Evolutionary conservation across 2,329 filamentous ascomycete species (phyloP), one percentile per base, ranked within the genome.

Genomic region (Endoconidiophora polonica): DNA sequence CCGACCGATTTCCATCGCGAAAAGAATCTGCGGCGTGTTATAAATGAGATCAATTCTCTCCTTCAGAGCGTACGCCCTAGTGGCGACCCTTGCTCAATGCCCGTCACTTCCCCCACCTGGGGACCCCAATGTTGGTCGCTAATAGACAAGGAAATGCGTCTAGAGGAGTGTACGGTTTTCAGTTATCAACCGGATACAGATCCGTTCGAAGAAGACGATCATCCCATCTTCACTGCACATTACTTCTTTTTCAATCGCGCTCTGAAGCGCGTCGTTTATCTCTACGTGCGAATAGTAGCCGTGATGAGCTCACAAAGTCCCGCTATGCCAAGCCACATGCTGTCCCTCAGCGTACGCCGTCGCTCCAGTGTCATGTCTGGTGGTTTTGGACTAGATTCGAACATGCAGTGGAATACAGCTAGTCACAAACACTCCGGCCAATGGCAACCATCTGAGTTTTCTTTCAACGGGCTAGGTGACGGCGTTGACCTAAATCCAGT

Each of bases 161-260:
- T 96, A 41, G 81, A 84, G 57, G 82, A 93, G 57, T 98, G 91
- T 66, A 82, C 81, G 50, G 79, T 90, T 55, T 96, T 94, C 64
- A 83, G 82, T 50, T 98, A 94, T 66, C 77, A 83, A 47, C 91
- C 91, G 0, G 81, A 86, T 39, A 85, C 88, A 54, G 88, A 94
- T 60, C 86, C 87, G 0, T 94, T 93, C 59, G 83, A 88, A 58
- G 87, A 87, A 55, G 88, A 94, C 54, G 87, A 95, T 60, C 85
- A 86, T 54, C 83, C 88, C 7, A 88, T 98, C 55, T 98, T 90
- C 90, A 87, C 85, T 46, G 73, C 88, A 55, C 88, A 96, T 63
- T 95, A 94, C 65, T 94, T 98, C 69, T 94, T 96, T 65, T 96
- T 95, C 74, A 95, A 94, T 70, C 90, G 90, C 59, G 72, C 80